phyloP scores from a whole-genome alignment of 805 yeast genomes.

The Teunomyces funiuensis region DNA sequence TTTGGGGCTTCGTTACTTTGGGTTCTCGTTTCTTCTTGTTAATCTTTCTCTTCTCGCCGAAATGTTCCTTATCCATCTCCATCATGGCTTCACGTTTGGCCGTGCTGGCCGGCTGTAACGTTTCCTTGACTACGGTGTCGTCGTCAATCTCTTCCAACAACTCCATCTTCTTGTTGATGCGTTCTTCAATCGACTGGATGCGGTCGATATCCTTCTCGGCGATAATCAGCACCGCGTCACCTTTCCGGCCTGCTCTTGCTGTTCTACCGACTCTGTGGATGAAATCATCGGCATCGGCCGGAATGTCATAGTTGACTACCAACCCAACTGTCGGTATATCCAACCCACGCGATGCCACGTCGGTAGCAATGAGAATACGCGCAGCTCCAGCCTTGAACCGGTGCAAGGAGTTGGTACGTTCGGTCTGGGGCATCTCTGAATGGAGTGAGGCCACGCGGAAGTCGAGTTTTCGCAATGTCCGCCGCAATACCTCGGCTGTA shows the following conservation, averaged over 20 bases:
- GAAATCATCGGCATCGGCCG: slow-evolving; percentile 94
- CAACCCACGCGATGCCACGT: slow-evolving; percentile 95
- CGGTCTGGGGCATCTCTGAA: slow-evolving; percentile 91
- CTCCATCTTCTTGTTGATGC: slow-evolving; percentile 79
- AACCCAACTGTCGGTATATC: slow-evolving; percentile 92
- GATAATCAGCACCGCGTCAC: slow-evolving; percentile 79
- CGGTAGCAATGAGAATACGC: slow-evolving; percentile 88
- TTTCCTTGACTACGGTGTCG: slow-evolving; percentile 69
- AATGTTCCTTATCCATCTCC: slow-evolving; percentile 91
- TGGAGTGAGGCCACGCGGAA: slow-evolving; percentile 86
- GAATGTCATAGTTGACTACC: slow-evolving; percentile 89
- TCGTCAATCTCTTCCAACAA: slow-evolving; percentile 71
- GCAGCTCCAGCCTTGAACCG: slow-evolving; percentile 95
- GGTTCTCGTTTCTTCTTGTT: slow-evolving; percentile 43
- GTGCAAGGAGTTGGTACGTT: slow-evolving; percentile 87
- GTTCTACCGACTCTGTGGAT: slow-evolving; percentile 98
- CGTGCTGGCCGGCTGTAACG: slow-evolving; percentile 65
- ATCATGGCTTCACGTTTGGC: slow-evolving; percentile 89
- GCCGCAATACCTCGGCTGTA: slow-evolving; percentile 83
- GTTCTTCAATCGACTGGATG: slow-evolving; percentile 79
- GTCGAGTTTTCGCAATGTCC: slow-evolving; percentile 71
- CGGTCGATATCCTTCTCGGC: slow-evolving; percentile 84
- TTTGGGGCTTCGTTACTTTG: slow-evolving; percentile 4
- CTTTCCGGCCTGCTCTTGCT: slow-evolving; percentile 93
- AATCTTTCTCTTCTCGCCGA: slow-evolving; percentile 69